phyloP scores from a whole-genome alignment of 73 alveolate species.

The Tetrahymena malaccensis region DNA sequence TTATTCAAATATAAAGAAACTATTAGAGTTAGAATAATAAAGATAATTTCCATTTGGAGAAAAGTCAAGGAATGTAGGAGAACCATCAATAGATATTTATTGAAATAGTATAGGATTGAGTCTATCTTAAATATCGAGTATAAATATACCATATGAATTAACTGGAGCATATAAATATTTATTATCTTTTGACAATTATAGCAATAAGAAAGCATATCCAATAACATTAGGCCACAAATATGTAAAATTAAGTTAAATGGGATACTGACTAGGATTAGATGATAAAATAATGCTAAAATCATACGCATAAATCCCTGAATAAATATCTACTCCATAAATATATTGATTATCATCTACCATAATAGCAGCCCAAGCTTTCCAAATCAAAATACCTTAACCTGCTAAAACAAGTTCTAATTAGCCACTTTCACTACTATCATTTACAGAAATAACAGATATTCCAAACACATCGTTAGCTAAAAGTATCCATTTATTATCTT shows the following conservation, averaged over 20 bases:
- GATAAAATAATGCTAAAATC: not conserved
- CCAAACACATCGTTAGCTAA: not conserved
- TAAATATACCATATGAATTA: not conserved
- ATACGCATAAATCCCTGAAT: not conserved
- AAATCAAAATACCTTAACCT: not conserved
- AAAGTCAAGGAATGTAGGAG: not conserved
- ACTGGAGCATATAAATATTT: not conserved
- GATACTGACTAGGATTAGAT: not conserved
- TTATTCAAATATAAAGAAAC: not conserved
- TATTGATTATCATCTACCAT: not conserved
- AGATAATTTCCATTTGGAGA: not conserved
- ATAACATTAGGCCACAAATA: not conserved
- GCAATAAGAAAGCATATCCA: not conserved
- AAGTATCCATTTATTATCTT: not conserved
- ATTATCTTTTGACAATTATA: not conserved
- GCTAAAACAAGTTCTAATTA: not conserved
- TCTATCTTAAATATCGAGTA: not conserved
- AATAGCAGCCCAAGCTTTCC: not conserved
- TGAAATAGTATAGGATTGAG: not conserved
- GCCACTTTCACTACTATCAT: not conserved
- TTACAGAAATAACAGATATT: not conserved
- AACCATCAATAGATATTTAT: not conserved
- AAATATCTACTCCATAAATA: not conserved
- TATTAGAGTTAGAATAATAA: not conserved
- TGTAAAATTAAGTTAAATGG: not conserved